These are phyloP conservation scores for Barbatosphaeria neglecta DNA, from an alignment of 495 filamentous ascomycete species.

Conservation along the genomic window DNA sequence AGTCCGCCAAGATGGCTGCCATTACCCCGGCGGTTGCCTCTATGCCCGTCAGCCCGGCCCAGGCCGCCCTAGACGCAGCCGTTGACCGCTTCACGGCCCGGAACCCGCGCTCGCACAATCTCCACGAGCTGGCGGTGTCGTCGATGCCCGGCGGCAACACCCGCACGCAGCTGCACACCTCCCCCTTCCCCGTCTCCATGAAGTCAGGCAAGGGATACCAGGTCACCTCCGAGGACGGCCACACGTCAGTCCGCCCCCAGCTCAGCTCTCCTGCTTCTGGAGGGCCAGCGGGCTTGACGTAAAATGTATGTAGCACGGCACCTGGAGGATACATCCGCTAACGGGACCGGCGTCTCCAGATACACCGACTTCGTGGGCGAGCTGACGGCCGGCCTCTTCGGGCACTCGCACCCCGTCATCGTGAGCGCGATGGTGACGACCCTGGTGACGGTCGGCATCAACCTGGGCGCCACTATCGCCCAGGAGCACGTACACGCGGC, in stretches of 20 bases:
- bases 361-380: conserved; percentile 35
- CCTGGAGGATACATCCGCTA: neutral
- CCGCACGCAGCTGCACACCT: conserved; percentile 33
- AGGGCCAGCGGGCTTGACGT: neutral
- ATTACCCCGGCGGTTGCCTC: neutral
- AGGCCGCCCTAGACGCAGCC: neutral
- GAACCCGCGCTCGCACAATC: neutral
- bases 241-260: conserved; percentile 10
- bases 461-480: conserved; percentile 18
- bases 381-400: conserved; percentile 35
- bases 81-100: neutral
- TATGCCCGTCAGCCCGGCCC: neutral
- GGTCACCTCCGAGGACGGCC: conserved; percentile 21
- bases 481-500: conserved; percentile 22
- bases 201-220: conserved; percentile 18
- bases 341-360: no score
- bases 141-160: conserved; percentile 46
- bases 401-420: conserved; percentile 33
- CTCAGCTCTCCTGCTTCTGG: neutral
- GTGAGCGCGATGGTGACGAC: conserved; percentile 19
- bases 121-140: neutral
- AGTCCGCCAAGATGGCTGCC: neutral
- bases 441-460: conserved; percentile 17
- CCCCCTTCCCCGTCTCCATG: conserved; percentile 38
- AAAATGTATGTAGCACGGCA: no score